Evolutionary conservation across 2,329 filamentous ascomycete species (phyloP).

Genomic region (Aureobasidium sp.): DNA sequence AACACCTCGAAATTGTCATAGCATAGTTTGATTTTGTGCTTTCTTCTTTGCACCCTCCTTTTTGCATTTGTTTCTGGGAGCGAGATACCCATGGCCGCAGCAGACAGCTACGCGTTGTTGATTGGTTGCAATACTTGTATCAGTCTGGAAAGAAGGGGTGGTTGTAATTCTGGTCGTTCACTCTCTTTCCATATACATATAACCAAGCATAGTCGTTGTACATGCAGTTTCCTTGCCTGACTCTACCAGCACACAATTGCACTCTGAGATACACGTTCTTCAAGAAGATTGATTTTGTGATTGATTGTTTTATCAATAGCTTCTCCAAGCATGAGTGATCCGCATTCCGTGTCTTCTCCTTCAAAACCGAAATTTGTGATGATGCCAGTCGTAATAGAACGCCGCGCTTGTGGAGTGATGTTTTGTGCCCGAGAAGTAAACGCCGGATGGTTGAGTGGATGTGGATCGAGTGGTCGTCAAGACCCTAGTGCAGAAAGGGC

Average conservation of each 20-base stretch:
- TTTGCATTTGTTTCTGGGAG: slow-evolving; percentile 9
- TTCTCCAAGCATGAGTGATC: neutral
- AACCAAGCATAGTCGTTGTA: neutral
- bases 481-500: neutral
- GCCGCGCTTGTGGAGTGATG: slow-evolving; percentile 2
- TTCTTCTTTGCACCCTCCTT: neutral
- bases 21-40: neutral
- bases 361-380: neutral
- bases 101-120: neutral
- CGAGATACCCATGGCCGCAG: slow-evolving; percentile 15
- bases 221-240: neutral
- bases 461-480: neutral
- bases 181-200: neutral
- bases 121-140: neutral
- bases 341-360: neutral
- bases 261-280: neutral
- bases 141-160: neutral
- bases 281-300: neutral
- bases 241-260: neutral
- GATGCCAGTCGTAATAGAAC: neutral
- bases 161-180: neutral
- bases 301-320: neutral
- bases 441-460: neutral
- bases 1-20: neutral
- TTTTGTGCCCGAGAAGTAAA: neutral